Evolutionary conservation across 2,329 filamentous ascomycete species (phyloP).

Genomic region (Penicillium sp.): DNA sequence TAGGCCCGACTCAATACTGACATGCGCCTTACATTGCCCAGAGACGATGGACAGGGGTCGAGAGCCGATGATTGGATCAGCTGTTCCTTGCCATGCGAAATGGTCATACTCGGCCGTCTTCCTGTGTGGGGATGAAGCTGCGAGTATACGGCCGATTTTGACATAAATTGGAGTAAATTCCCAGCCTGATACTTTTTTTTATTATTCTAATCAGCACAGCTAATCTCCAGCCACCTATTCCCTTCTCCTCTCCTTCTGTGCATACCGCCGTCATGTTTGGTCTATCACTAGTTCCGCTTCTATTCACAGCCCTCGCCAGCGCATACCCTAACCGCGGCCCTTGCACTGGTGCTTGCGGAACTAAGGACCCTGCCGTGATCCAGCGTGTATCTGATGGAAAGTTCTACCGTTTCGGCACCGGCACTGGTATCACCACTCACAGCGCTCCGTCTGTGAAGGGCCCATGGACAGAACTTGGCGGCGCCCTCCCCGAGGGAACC

Average conservation of each 20-base stretch:
- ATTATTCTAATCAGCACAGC: background rate
- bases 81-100: slow-evolving; percentile 1
- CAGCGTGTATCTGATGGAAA: slow-evolving; percentile 51
- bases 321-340: slow-evolving; percentile 34
- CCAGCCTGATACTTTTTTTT: background rate
- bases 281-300: slow-evolving; percentile 16
- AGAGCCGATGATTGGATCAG: slow-evolving; percentile 19
- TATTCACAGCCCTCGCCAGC: slow-evolving; percentile 26
- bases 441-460: slow-evolving; percentile 50
- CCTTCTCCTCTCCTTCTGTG: background rate
- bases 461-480: slow-evolving; percentile 53
- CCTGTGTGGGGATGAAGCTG: slow-evolving; percentile 1
- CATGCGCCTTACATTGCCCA: slow-evolving; percentile 29
- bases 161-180: slow-evolving; percentile 9
- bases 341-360: slow-evolving; percentile 37
- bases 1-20: slow-evolving; percentile 19
- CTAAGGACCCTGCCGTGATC: slow-evolving; percentile 55
- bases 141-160: background rate
- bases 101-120: slow-evolving; percentile 2
- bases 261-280: slow-evolving; percentile 21
- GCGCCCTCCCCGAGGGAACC: slow-evolving; percentile 48
- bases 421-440: slow-evolving; percentile 52
- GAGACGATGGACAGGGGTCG: slow-evolving; percentile 13
- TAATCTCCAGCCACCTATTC: background rate
- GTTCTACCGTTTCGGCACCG: slow-evolving; percentile 58